These are phyloP conservation scores for Spathaspora passalidarum DNA, from an alignment of 805 yeast genomes.

Conservation along the genomic window DNA sequence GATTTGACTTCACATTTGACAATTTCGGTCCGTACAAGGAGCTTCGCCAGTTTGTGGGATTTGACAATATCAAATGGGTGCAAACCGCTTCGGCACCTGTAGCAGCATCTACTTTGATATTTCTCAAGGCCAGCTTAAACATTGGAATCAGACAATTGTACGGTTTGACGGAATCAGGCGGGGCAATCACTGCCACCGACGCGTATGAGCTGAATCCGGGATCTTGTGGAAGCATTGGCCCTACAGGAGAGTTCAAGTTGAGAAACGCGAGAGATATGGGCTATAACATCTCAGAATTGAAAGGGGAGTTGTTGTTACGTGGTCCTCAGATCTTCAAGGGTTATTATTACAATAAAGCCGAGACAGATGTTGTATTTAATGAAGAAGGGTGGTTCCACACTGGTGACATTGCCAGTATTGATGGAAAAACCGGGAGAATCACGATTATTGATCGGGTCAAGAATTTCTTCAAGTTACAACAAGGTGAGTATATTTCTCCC, in stretches of 20 bases:
- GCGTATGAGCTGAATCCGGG: constrained; percentile 22
- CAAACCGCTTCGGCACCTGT: constrained; percentile 34
- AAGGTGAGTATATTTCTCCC: constrained; percentile 60
- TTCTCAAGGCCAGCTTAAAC: constrained; percentile 22
- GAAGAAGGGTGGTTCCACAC: constrained; percentile 63
- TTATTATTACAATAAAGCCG: constrained; percentile 56
- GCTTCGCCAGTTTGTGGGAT: constrained; percentile 28
- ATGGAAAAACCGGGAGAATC: constrained; percentile 48
- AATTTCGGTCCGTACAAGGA: constrained; percentile 22
- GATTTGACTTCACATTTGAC: constrained; percentile 13
- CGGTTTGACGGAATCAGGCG: constrained; percentile 30
- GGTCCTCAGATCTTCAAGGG: constrained; percentile 61
- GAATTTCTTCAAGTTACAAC: constrained; percentile 61
- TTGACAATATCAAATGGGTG: constrained; percentile 22
- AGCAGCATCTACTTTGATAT: constrained; percentile 19
- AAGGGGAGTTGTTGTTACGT: constrained; percentile 51
- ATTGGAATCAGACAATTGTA: constrained; percentile 31
- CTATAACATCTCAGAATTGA: constrained; percentile 12
- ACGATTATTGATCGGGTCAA: constrained; percentile 67
- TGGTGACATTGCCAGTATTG: constrained; percentile 59
- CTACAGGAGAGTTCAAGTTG: constrained; percentile 18
- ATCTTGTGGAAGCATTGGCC: constrained; percentile 21
- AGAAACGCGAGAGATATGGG: constrained; percentile 17
- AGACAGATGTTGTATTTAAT: constrained; percentile 51
- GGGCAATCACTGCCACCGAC: constrained; percentile 16